Evolutionary conservation across 768 basidiomycete species (phyloP), one percentile per base, ranked within the genome.

Genomic region (Boletus speciosus): DNA sequence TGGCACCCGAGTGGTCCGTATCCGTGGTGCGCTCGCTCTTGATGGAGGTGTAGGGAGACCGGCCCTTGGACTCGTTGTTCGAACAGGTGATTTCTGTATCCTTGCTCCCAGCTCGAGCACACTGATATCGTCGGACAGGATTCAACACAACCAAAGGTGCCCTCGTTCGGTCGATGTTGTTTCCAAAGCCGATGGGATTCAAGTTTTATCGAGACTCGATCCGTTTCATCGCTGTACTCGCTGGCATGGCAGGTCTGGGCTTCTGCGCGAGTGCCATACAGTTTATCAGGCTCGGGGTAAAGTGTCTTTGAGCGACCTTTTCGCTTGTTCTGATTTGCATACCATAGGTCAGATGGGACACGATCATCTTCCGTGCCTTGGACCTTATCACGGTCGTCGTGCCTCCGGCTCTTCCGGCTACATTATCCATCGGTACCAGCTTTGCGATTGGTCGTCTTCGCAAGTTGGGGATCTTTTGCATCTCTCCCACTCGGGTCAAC

Each of bases 91-190:
- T 71, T 69, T 46, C 40, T 39, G 39, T 38, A n/a, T 21, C 23
- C 27, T 7, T 4, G 3, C 19, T 39, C 10, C 14, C 25, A 34
- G 36, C n/a, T 34, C 8, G 12, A 40, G 36, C 12, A 29, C 45
- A 27, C 47, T 61, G 45, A 67, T 19, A 41, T 43, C 19, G n/a
- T 39, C 58, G 49, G n/a, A 49, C 47, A 86, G 88, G 91, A 1
- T 98, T 98, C 73, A 93, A 90, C 68, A 99, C 97, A 2, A 99
- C 97, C 6, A 98, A 98, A 72, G 97, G 97, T 16, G 90, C 96
- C 1, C 76, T 99, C 23, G 84, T 98, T 23, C 81, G 97, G 23
- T 98, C 96, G 0, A 99, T 99, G 96, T 77, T 99, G 15, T 99
- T 95, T 74, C 97, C 97, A 0, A 98, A 97, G 66, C 95, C 96